phyloP scores from a whole-genome alignment of 116 monocot genomes.

The Phalaenopsis hybrid region DNA sequence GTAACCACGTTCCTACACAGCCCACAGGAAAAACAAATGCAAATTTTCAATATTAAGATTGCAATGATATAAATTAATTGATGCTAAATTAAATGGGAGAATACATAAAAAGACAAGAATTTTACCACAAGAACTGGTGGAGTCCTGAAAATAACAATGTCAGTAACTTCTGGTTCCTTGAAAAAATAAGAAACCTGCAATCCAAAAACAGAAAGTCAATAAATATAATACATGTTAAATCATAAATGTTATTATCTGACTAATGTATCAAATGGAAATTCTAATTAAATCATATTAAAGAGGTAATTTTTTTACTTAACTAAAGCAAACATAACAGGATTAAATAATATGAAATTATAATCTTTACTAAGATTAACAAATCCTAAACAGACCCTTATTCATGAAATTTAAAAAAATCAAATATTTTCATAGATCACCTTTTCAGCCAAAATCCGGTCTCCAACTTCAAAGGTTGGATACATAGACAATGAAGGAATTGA shows the following conservation, averaged over 20 bases:
- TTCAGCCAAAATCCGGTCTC: constrained; percentile 87
- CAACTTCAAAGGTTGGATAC: constrained; percentile 91
- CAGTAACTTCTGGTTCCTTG: constrained; percentile 36
- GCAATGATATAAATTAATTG: background rate
- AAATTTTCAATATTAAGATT: background rate
- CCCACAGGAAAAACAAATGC: background rate
- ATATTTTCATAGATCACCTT: constrained; percentile 44
- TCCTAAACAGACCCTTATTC: background rate
- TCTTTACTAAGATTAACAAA: background rate
- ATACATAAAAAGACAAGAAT: background rate
- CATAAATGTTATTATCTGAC: no score
- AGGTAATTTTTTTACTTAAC: no score
- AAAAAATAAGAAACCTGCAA: constrained; percentile 53
- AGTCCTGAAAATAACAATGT: constrained; percentile 45
- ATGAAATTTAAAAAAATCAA: background rate
- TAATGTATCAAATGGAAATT: no score
- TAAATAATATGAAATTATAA: no score
- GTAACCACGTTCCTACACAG: constrained; percentile 29
- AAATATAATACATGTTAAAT: background rate
- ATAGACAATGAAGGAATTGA: constrained; percentile 80
- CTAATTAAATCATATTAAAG: no score
- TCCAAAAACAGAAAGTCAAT: background rate
- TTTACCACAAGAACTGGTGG: constrained; percentile 41
- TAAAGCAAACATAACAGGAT: no score
- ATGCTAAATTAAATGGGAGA: background rate